These are phyloP conservation scores for Rosa hybrid DNA, from an alignment of 331 rosid genomes.

Conservation along the genomic window DNA sequence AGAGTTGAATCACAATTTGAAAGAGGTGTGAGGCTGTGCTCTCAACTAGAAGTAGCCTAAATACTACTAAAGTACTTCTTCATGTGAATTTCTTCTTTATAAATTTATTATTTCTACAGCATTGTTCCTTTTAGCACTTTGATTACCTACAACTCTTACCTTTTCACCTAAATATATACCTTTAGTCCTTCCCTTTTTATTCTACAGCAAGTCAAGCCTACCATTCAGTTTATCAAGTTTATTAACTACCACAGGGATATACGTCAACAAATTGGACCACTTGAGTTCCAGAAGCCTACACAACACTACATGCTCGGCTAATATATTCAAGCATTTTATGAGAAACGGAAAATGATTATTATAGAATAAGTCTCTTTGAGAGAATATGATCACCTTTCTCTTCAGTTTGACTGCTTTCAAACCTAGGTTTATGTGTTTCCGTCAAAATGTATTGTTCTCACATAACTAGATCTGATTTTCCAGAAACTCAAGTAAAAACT, in stretches of 20 bases:
- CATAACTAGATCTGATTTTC: neutral
- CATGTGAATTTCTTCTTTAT: neutral
- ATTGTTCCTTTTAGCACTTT: neutral
- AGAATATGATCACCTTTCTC: neutral
- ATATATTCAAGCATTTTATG: neutral
- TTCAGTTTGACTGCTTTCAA: constrained; percentile 1
- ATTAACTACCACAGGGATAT: neutral
- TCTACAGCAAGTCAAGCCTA: neutral
- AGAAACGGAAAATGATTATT: neutral
- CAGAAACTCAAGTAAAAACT: neutral
- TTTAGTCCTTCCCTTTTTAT: neutral
- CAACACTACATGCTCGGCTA: neutral
- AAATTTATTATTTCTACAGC: neutral
- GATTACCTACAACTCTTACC: neutral
- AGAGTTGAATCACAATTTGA: neutral
- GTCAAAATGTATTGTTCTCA: neutral
- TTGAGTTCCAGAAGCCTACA: neutral
- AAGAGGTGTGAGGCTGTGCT: neutral
- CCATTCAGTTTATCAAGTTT: neutral
- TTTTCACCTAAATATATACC: neutral
- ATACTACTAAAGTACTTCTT: neutral
- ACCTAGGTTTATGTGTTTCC: neutral
- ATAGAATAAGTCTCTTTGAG: neutral
- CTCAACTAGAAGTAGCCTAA: neutral
- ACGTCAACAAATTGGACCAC: neutral